Conservation (phyloP, 208 protist species). For the Trypanosoma lewisi region DNA sequence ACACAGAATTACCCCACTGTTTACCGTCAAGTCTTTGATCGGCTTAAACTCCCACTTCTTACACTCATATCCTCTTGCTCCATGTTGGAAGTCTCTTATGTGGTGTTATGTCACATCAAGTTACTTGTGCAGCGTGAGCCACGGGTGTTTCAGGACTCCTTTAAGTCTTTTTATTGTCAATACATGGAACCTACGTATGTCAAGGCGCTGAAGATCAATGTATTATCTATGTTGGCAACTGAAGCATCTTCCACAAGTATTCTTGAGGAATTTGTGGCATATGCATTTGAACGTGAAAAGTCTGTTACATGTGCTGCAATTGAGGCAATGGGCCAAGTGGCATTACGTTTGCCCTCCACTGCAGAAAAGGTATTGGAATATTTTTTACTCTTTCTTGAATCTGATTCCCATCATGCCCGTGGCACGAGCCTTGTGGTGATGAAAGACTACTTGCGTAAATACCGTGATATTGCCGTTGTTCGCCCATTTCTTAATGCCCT, state of each 20-base stretch:
- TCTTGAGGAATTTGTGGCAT: conserved; percentile 76
- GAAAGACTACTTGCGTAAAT: conserved; percentile 79
- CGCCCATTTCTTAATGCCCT: conserved; percentile 45
- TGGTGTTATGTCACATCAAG: conserved; percentile 79
- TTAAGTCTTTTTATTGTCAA: conserved; percentile 62
- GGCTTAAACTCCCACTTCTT: conserved; percentile 80
- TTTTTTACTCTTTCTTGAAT: conserved; percentile 66
- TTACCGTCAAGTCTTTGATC: conserved; percentile 72
- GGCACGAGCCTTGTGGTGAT: conserved; percentile 63
- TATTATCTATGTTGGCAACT: conserved; percentile 58
- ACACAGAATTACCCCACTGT: conserved; percentile 80
- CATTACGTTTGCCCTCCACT: conserved; percentile 27
- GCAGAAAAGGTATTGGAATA: conserved; percentile 25
- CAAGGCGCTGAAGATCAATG: conserved; percentile 85
- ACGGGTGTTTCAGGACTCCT: conserved; percentile 48
- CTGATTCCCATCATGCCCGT: conserved; percentile 47
- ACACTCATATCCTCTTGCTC: conserved; percentile 55
- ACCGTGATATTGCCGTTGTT: conserved; percentile 46
- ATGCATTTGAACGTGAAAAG: conserved; percentile 35
- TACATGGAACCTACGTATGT: conserved; percentile 82
- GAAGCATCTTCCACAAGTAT: conserved; percentile 50
- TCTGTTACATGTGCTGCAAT: conserved; percentile 28
- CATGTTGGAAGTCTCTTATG: conserved; percentile 66
- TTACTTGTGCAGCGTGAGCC: conserved; percentile 67
- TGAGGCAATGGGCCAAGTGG: conserved; percentile 34